These are phyloP conservation scores for Mrakia frigida DNA, from an alignment of 768 basidiomycete genomes.

Conservation along the genomic window DNA sequence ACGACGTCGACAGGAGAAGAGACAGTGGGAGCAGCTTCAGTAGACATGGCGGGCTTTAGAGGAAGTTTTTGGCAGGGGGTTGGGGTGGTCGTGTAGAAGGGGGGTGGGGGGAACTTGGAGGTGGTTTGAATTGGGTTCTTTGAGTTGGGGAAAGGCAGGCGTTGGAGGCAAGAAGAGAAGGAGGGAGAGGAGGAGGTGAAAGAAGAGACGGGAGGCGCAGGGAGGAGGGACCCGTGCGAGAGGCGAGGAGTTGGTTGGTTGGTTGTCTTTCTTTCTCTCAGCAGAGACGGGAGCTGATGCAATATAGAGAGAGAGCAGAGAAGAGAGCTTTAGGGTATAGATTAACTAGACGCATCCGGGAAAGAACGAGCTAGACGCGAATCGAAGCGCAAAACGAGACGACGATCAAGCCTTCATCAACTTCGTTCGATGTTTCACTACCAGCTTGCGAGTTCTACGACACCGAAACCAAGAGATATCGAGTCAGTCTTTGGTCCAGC, in stretches of 20 bases:
- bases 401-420: background rate
- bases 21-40: background rate
- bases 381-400: no score
- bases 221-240: no score
- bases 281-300: no score
- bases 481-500: background rate
- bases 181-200: background rate
- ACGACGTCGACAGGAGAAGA: slow-evolving; percentile 11
- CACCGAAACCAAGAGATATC: background rate
- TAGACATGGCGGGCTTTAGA: background rate
- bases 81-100: slow-evolving; percentile 15
- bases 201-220: background rate
- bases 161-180: background rate
- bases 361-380: background rate
- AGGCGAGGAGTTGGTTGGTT: no score
- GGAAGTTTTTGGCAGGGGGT: background rate
- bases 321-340: no score
- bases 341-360: no score
- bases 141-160: background rate
- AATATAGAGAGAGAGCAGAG: background rate
- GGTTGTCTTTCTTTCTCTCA: no score
- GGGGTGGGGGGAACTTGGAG: background rate
- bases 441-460: background rate
- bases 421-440: background rate
- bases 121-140: background rate